phyloP scores from a whole-genome alignment of 306 rosid species.

The Lathyrus oleraceus region DNA sequence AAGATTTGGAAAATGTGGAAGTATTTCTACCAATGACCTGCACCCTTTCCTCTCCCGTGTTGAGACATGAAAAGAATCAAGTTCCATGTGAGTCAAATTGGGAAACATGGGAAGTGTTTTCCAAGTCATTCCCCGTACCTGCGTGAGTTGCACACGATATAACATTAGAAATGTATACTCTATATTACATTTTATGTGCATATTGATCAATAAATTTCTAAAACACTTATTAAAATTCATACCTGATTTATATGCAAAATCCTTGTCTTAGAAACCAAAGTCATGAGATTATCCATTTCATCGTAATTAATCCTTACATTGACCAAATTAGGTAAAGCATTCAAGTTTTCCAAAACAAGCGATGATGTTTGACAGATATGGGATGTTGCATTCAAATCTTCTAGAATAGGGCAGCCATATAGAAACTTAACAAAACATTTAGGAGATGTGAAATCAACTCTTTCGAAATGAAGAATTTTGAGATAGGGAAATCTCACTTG shows the following conservation, averaged over 20 bases:
- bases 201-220: no score
- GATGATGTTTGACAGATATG: neutral
- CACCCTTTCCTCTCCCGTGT: neutral
- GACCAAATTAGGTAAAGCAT: neutral
- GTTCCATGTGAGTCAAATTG: neutral
- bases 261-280: neutral
- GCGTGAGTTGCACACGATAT: neutral
- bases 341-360: neutral
- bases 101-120: no score
- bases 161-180: neutral
- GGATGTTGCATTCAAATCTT: neutral
- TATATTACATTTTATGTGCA: no score
- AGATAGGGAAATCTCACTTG: neutral
- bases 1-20: neutral
- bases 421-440: neutral
- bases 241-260: neutral
- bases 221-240: neutral
- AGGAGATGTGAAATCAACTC: neutral
- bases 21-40: neutral
- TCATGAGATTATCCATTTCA: neutral
- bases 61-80: neutral
- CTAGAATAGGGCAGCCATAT: neutral
- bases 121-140: no score
- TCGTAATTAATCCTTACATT: neutral
- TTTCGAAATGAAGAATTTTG: neutral